Evolutionary conservation across 306 rosid species (phyloP), one percentile per base, ranked within the genome.

Genomic region (Oxytropis ochrocephala): DNA sequence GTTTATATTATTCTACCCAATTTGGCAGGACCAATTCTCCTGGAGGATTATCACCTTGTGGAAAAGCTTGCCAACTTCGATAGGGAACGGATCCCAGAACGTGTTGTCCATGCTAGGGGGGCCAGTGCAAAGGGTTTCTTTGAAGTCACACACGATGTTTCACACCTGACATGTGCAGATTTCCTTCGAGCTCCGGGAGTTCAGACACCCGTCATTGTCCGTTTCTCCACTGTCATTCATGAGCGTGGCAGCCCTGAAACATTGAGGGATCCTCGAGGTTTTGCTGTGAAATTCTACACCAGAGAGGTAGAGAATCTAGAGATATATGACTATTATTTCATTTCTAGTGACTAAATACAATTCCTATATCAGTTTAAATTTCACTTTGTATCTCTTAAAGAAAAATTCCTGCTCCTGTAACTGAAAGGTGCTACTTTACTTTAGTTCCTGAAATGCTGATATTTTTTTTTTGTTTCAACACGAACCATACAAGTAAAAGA

Each of bases 171-270:
- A 6, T 90, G 96, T 78, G 98, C 98, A 2, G 98, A 93, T 80
- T 93, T 93, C 84, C 97, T 93, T 42, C 87, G 97, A 13, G 91
- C 90, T 52, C 96, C 97, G 21, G 98, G 97, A 50, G 98, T 90
- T 76, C 98, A 93, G 86, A 93, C 98, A 21, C 97, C 98, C 12
- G 84, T 93, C 24, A 88, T 93, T 65, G 94, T 93, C 21, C 97
- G 97, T 64, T 93, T 93, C 83, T 93, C 97, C 2, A 93, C 98
- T 53, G 97, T 90, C 50, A 90, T 90, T 78, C 98, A 90, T 52
- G 98, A 93, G 83, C 97, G 97, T 68, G 98, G 97, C 69, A 93
- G 98, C 86, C 98, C 98, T 65, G 98, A 93, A 82, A 86, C 97
- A 52, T 53, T 89, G 74, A 86, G 95, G 74, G 96, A 89, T 64